These are phyloP conservation scores for Tolypocladium nubicola DNA, from an alignment of 2,329 filamentous ascomycete genomes.

Conservation along the genomic window DNA sequence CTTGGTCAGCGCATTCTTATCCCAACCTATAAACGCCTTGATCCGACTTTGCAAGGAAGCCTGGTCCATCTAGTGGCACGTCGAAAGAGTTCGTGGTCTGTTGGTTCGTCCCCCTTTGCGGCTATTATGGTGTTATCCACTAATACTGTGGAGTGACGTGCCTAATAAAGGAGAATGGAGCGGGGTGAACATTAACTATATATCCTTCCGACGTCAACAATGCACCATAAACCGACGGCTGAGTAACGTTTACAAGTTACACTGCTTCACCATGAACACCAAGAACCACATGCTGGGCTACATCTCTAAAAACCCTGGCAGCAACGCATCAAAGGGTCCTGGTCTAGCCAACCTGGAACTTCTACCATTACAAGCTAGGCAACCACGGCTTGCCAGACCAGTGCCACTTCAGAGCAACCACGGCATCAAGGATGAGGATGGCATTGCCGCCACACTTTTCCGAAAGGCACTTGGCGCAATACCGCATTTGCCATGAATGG, in stretches of 20 bases:
- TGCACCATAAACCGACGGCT: not conserved
- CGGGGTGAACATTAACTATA: too few species aligned
- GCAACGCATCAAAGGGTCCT: not conserved
- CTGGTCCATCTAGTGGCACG: too few species aligned
- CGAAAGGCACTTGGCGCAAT: constrained; percentile 24
- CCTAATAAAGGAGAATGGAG: too few species aligned
- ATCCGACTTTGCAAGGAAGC: too few species aligned
- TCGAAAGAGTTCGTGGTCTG: too few species aligned
- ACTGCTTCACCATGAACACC: not conserved
- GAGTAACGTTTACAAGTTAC: too few species aligned
- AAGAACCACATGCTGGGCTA: not conserved
- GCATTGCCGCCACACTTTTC: constrained; percentile 18
- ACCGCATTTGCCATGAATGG: constrained; percentile 33
- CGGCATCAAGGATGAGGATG: not conserved
- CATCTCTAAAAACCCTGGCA: not conserved
- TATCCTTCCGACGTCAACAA: not conserved
- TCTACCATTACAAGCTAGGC: not conserved
- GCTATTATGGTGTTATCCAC: too few species aligned
- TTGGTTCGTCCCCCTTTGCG: too few species aligned
- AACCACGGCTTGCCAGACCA: not conserved
- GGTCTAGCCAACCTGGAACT: not conserved
- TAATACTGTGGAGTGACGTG: too few species aligned
- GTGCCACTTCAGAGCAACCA: not conserved
- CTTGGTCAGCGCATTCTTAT: too few species aligned
- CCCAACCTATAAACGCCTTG: too few species aligned